Conservation (phyloP, 2,329 filamentous ascomycete genomes). For the Diatrype stigma region DNA sequence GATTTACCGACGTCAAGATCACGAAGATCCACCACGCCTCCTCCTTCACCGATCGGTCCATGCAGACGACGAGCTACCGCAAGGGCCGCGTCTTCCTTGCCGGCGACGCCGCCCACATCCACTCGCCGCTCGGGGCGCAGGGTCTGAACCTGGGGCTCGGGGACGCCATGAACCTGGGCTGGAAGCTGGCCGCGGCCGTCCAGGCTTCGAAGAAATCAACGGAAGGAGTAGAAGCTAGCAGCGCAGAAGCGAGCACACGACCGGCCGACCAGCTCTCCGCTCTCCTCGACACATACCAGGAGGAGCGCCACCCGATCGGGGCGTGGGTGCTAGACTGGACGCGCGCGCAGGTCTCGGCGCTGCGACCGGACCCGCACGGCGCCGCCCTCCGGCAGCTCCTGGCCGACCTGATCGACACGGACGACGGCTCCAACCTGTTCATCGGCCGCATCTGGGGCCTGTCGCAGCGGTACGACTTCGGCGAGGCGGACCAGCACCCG, state of each 20-base stretch:
- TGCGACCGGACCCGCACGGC: slow-evolving; percentile 26
- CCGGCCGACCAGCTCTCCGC: slow-evolving; percentile 1
- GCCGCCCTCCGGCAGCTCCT: slow-evolving; percentile 21
- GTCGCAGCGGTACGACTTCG: slow-evolving; percentile 27
- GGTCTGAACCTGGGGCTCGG: slow-evolving; percentile 55
- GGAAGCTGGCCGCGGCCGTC: slow-evolving; percentile 43
- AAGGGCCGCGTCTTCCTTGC: slow-evolving; percentile 46
- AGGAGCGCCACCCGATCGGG: slow-evolving; percentile 42
- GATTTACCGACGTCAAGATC: slow-evolving; percentile 17
- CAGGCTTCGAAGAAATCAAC: background rate
- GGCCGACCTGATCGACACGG: slow-evolving; percentile 22
- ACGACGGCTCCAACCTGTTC: slow-evolving; percentile 25
- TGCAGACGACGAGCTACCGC: slow-evolving; percentile 27
- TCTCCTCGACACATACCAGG: slow-evolving; percentile 44
- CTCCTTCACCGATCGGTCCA: slow-evolving; percentile 18
- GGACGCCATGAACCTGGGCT: slow-evolving; percentile 50
- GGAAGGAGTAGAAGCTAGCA: no score
- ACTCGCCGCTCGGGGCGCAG: slow-evolving; percentile 49
- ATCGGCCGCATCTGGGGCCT: slow-evolving; percentile 32
- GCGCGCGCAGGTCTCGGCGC: slow-evolving; percentile 29
- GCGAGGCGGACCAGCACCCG: slow-evolving; percentile 15
- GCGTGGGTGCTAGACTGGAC: slow-evolving; percentile 32
- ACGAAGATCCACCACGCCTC: slow-evolving; percentile 21
- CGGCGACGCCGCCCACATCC: slow-evolving; percentile 53
- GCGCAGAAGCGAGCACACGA: no score